Percentiles rank a stretch among this genome's conserved stretches.
These are phyloP conservation scores for Moniliella sp. DNA, from an alignment of 1,284 basidiomycete genomes.

Conservation along the genomic window DNA sequence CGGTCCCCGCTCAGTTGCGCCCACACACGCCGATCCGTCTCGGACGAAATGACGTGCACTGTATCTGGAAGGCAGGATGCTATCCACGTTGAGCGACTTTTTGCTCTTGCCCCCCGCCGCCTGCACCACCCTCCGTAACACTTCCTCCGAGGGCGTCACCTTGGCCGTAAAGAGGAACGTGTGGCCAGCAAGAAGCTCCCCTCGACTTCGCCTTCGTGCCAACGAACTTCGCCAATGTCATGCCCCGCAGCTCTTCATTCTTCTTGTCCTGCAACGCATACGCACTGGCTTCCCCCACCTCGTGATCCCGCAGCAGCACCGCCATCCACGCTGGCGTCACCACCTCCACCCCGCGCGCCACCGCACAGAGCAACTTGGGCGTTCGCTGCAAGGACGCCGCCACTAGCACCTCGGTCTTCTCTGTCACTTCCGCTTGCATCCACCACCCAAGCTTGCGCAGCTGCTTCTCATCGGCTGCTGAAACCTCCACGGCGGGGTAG, in stretches of 20 bases:
- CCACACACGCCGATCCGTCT: conserved; percentile 2
- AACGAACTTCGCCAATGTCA: conserved; percentile 3
- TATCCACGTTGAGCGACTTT: conserved; percentile 1
- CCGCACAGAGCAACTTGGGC: conserved; percentile 9
- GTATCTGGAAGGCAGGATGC: not conserved
- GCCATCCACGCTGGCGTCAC: conserved; percentile 6
- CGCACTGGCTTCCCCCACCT: conserved; percentile 2
- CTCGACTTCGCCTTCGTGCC: conserved; percentile 1
- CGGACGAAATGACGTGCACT: conserved; percentile 4
- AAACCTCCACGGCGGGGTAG: conserved; percentile 6
- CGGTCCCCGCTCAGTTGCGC: conserved; percentile 1
- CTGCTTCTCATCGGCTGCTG: conserved; percentile 1
- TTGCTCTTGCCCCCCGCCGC: conserved; percentile 4
- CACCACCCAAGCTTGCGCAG: conserved; percentile 2
- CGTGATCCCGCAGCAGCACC: no score
- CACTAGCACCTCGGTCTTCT: conserved; percentile 5
- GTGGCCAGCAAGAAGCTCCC: conserved; percentile 5
- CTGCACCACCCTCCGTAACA: conserved; percentile 4
- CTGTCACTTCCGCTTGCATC: conserved; percentile 4
- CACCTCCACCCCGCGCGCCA: conserved; percentile 6
- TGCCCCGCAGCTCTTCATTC: conserved; percentile 4
- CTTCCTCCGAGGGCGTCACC: conserved; percentile 3
- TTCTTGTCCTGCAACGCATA: conserved; percentile 4
- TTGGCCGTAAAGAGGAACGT: conserved; percentile 3
- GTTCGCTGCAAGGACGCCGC: conserved; percentile 6